Percentiles rank a stretch among this genome's conserved stretches.
These are phyloP conservation scores for Hortiboletus flavorubellus DNA, from an alignment of 768 basidiomycete species.

Conservation along the genomic window DNA sequence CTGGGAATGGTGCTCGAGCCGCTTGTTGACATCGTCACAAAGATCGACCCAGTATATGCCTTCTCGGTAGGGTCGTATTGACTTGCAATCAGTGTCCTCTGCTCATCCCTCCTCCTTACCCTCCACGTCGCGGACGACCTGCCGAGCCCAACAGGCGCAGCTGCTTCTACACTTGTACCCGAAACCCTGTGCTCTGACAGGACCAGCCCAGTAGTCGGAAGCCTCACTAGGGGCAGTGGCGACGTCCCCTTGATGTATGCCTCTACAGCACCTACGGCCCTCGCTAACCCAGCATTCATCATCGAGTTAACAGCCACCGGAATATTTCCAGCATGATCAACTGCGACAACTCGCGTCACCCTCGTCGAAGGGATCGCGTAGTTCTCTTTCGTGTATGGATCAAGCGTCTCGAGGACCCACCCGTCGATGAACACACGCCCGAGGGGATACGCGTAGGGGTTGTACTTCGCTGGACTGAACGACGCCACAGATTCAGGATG, in stretches of 20 bases:
- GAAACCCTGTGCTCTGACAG: constrained; percentile 46
- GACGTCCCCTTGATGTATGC: constrained; percentile 62
- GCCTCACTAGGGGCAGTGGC: constrained; percentile 62
- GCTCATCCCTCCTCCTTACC: constrained; percentile 56
- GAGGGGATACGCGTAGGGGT: constrained; percentile 67
- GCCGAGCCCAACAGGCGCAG: constrained; percentile 22
- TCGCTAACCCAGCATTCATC: constrained; percentile 76
- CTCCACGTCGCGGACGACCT: constrained; percentile 48
- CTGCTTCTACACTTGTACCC: constrained; percentile 34
- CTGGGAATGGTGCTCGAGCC: constrained; percentile 7
- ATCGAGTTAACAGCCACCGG: constrained; percentile 82
- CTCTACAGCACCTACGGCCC: constrained; percentile 72
- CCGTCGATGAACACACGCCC: constrained; percentile 87
- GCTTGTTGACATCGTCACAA: constrained; percentile 37
- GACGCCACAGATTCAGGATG: constrained; percentile 55
- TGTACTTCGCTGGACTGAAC: constrained; percentile 68
- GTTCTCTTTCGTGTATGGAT: constrained; percentile 91
- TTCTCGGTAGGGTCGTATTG: constrained; percentile 48
- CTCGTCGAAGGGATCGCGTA: constrained; percentile 92
- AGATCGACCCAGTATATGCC: constrained; percentile 49
- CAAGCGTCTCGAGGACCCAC: constrained; percentile 95
- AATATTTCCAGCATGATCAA: constrained; percentile 84
- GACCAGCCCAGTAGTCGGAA: constrained; percentile 64
- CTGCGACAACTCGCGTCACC: constrained; percentile 78
- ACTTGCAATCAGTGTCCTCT: constrained; percentile 53